These are phyloP conservation scores for Pachysandra terminalis DNA, from an alignment of 164 flowering plant species.

Conservation along the genomic window DNA sequence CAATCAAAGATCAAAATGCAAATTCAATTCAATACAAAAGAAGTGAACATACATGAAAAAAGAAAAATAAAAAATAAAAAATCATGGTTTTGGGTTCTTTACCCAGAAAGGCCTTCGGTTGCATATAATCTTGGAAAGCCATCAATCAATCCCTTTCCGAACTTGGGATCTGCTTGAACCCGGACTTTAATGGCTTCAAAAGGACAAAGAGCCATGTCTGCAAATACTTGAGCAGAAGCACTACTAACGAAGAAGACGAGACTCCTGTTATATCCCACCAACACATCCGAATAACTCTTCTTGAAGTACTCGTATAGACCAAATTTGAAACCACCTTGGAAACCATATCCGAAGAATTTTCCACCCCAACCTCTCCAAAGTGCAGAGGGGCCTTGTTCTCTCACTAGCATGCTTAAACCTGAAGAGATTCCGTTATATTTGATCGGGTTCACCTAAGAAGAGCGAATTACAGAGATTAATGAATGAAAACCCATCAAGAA, in stretches of 20 bases:
- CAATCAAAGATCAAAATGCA: slow-evolving; percentile 17
- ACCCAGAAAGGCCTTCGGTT: slow-evolving; percentile 82
- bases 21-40: slow-evolving; percentile 2
- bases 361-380: slow-evolving; percentile 94
- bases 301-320: slow-evolving; percentile 96
- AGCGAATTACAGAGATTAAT: neutral
- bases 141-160: slow-evolving; percentile 80
- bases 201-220: slow-evolving; percentile 84
- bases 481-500: neutral
- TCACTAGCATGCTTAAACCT: slow-evolving; percentile 58
- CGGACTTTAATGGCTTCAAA: slow-evolving; percentile 91
- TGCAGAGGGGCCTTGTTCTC: slow-evolving; percentile 72
- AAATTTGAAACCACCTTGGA: slow-evolving; percentile 87
- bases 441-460: slow-evolving; percentile 72
- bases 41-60: neutral
- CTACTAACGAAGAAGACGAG: slow-evolving; percentile 71
- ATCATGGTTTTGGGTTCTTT: slow-evolving; percentile 8
- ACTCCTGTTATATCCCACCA: slow-evolving; percentile 49
- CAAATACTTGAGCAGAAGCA: slow-evolving; percentile 88
- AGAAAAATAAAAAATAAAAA: neutral
- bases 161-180: slow-evolving; percentile 71
- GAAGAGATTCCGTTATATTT: slow-evolving; percentile 61
- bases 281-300: slow-evolving; percentile 54
- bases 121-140: slow-evolving; percentile 80
- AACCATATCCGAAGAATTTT: slow-evolving; percentile 84